phyloP scores from a whole-genome alignment of 2,329 filamentous ascomycete species.

The Trichoderma sp. region DNA sequence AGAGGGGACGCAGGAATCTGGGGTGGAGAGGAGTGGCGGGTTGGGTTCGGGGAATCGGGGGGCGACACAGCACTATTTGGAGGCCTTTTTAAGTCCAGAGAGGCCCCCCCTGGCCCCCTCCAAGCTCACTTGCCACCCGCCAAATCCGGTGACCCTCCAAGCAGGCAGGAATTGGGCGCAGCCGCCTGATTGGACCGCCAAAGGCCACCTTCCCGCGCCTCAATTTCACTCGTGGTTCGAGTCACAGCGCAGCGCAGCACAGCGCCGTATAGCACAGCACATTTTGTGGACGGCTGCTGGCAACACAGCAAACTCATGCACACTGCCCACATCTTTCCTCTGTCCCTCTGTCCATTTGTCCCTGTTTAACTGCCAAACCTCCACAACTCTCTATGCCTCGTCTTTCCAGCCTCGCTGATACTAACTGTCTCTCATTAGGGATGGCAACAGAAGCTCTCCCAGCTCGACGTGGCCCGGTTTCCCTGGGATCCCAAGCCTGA shows the following conservation, averaged over 20 bases:
- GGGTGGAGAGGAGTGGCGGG: slow-evolving; percentile 34
- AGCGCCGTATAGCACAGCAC: background rate
- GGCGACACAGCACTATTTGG: slow-evolving; percentile 59
- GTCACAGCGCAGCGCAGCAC: background rate
- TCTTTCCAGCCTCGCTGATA: slow-evolving; percentile 29
- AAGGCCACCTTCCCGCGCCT: slow-evolving; percentile 12
- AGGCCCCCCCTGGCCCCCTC: slow-evolving; percentile 32
- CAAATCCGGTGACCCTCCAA: slow-evolving; percentile 25
- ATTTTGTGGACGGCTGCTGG: background rate
- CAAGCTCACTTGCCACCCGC: slow-evolving; percentile 3
- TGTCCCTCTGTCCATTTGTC: background rate
- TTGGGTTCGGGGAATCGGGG: slow-evolving; percentile 37
- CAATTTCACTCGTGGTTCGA: slow-evolving; percentile 24
- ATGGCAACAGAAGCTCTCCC: slow-evolving; percentile 91
- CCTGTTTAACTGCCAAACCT: too few species aligned
- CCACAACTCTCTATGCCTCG: background rate
- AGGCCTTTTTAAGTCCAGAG: slow-evolving; percentile 56
- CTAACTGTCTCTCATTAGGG: slow-evolving; percentile 59
- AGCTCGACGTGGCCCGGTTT: slow-evolving; percentile 82
- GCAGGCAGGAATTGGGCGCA: slow-evolving; percentile 15
- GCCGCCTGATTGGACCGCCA: slow-evolving; percentile 28
- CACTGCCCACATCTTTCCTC: background rate
- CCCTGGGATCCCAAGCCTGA: slow-evolving; percentile 93
- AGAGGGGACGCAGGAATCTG: slow-evolving; percentile 41
- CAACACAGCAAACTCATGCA: background rate